Conservation (phyloP, 2,329 filamentous ascomycete species). For the Xylariaceae sp. region DNA sequence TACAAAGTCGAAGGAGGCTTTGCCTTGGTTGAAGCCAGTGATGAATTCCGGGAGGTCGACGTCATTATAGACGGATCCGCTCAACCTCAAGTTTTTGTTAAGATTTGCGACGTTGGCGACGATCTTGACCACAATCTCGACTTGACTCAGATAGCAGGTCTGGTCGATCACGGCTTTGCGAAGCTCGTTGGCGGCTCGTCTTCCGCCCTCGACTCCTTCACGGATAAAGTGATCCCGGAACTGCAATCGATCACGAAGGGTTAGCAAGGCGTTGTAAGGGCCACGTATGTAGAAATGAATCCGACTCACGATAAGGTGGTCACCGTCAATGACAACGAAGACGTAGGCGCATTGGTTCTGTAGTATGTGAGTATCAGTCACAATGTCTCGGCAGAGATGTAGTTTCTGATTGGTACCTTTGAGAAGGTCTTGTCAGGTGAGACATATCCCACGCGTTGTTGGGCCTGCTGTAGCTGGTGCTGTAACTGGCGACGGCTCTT, state of each 20-base stretch:
- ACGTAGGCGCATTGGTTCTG: conserved; percentile 59
- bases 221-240: conserved; percentile 56
- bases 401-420: conserved; percentile 40
- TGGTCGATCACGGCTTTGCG: conserved; percentile 44
- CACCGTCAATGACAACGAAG: conserved; percentile 60
- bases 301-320: conserved; percentile 55
- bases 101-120: conserved; percentile 55
- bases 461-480: conserved; percentile 41
- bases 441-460: conserved; percentile 35
- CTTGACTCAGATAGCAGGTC: conserved; percentile 37
- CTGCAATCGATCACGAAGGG: conserved; percentile 34
- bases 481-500: conserved; percentile 50
- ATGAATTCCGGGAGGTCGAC: conserved; percentile 55
- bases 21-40: conserved; percentile 58
- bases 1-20: conserved; percentile 61
- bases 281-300: too few species aligned
- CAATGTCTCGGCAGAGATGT: conserved; percentile 5
- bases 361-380: conserved; percentile 18
- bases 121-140: conserved; percentile 56
- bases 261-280: neutral
- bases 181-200: conserved; percentile 49
- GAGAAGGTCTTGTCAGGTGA: conserved; percentile 41
- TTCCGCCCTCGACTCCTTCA: conserved; percentile 55
- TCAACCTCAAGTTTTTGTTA: conserved; percentile 46
- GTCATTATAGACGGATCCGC: conserved; percentile 44